Evolutionary conservation across 257 asterid species (phyloP), one percentile per base, ranked within the genome.

Genomic region (Anisodus acutangulus): DNA sequence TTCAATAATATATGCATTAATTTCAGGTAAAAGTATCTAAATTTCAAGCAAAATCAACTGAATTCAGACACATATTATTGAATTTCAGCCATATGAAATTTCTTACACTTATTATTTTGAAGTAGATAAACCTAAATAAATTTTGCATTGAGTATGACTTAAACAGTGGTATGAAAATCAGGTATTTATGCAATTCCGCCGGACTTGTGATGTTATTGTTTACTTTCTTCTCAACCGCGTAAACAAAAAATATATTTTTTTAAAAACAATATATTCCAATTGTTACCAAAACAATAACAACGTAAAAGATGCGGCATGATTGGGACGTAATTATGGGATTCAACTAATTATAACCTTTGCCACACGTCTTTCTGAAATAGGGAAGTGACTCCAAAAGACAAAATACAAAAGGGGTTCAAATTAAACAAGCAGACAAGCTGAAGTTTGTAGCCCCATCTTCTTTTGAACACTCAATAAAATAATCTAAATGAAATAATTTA

Each of bases 251-350:
- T 9, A 35, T 13, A 1, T 31, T 31, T 31, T 31, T 31, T 1
- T 31, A 1, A 31, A 31, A 31, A 31, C 35, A 31, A 35, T 31
- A 31, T 31, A 31, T 35, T 67, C 53, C 57, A 69, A 78, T 71
- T 37, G 70, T 39, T 47, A 78, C 12, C n/a, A 51, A 66, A 67
- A 10, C 31, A 53, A 2, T 53, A 66, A 31, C 60, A 62, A 63
- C 22, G 35, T 39, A 53, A 41, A 47, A 54, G 74, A 54, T 83
- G 82, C 10, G 74, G 84, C 54, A 78, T 78, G 26, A 66, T 17
- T 47, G 69, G 82, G 64, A 76, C 47, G 55, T 76, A 41, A 83
- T 66, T 58, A 59, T 71, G 72, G 47, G 31, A 31, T 7, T 15
- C 26, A 53, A 53, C 9, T 31, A 78, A 49, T 74, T 43, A 68